Evolutionary conservation across 2,329 filamentous ascomycete genomes (phyloP), one percentile per base, ranked within the genome.

Genomic region (Dothistroma septosporum): DNA sequence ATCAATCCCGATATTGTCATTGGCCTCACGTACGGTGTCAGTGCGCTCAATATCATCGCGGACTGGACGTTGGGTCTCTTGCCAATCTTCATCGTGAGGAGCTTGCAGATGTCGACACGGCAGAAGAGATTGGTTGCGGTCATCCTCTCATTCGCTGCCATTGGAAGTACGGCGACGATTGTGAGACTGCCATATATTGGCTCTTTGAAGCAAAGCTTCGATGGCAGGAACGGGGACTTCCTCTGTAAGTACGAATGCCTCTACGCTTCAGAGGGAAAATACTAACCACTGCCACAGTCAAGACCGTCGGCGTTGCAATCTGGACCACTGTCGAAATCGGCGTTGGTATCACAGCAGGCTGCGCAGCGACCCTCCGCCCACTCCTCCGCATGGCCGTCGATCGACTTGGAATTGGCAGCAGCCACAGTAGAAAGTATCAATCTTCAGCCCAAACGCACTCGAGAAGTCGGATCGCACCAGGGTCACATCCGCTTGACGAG

Each of bases 121-220:
- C 72, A 73, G 28, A 79, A 77, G 56, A 62, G 71, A 10, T 65
- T 76, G 5, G 70, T 79, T 0, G 69, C 76, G 28, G 65, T 69
- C 14, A 75, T 79, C 21, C 61, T 79, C 1, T 70, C 71, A 10
- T 71, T 79, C 21, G 77, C 77, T n/a, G 68, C 73, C 4, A 65
- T 76, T 49, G 86, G 83, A 31, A 84, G 84, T 66, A 76, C 80
- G 57, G 80, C 77, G 24, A 81, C 79, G 0, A 73, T 78, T 4
- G 76, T 82, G 9, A 76, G 81, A 46, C 74, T 81, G 61, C 76
- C 77, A 5, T 76, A 79, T 68, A 68, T 73, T 61, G 65, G 75
- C 59, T 67, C 75, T 63, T 64, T 79, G 28, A 66, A 69, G 0
- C 68, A 78, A 31, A 70, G 67, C 4, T 71, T 68, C 57, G 64